These are phyloP conservation scores for Globisporangium apiculatum DNA, from an alignment of 352 stramenopile species.

Conservation along the genomic window DNA sequence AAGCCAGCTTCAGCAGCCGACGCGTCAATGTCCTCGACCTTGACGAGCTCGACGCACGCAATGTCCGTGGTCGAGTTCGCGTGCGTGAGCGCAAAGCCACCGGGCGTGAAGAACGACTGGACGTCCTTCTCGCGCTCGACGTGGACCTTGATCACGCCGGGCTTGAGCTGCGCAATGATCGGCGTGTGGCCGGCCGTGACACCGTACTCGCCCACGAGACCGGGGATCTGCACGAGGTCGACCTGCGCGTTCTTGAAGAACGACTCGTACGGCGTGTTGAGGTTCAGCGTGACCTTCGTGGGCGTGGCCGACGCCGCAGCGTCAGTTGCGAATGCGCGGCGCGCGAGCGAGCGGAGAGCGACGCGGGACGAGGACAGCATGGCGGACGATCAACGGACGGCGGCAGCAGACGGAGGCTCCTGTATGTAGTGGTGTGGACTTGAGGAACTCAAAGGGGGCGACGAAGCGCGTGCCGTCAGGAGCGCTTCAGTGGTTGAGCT, in stretches of 20 bases:
- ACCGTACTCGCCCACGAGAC: conserved; percentile 95
- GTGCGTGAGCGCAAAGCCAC: conserved; percentile 96
- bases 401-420: neutral
- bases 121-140: conserved; percentile 78
- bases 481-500: neutral
- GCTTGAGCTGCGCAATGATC: conserved; percentile 96
- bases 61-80: conserved; percentile 96
- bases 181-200: conserved; percentile 95
- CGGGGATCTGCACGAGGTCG: conserved; percentile 92
- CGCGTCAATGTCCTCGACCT: conserved; percentile 95
- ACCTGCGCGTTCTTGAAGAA: conserved; percentile 83
- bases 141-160: conserved; percentile 90
- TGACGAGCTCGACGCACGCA: conserved; percentile 94
- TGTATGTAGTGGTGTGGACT: neutral
- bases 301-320: conserved; percentile 28
- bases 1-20: conserved; percentile 84
- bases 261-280: conserved; percentile 74
- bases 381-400: neutral
- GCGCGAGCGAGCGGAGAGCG: conserved; percentile 45
- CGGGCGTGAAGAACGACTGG: conserved; percentile 97
- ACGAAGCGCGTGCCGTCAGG: conserved; percentile 9
- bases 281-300: conserved; percentile 83
- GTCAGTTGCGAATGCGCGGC: conserved; percentile 43
- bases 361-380: conserved; percentile 52
- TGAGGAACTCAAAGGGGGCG: conserved; percentile 2